These are phyloP conservation scores for Andrographis paniculata DNA, from an alignment of 305 asterid genomes.

Conservation along the genomic window DNA sequence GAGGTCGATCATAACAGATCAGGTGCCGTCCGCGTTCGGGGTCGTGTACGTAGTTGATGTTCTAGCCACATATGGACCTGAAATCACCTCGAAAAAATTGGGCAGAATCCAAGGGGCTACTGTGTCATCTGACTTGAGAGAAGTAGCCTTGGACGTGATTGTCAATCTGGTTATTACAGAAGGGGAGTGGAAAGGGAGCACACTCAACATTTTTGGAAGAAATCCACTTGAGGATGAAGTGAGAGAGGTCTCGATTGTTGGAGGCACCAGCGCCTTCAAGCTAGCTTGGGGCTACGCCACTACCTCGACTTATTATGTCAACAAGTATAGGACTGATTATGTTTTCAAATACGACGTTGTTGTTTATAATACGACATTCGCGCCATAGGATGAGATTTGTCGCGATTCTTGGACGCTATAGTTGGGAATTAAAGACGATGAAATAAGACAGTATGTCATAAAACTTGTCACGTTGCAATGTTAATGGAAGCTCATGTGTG, in stretches of 20 bases:
- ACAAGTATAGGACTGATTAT: no score
- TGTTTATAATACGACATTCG: no score
- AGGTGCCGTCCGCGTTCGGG: background rate
- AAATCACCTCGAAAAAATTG: background rate
- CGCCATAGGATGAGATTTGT: no score
- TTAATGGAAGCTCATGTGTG: no score
- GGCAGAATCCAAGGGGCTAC: background rate
- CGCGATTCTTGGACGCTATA: no score
- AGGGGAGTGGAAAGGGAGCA: background rate
- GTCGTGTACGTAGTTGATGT: background rate
- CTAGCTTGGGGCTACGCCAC: background rate
- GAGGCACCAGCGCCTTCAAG: background rate
- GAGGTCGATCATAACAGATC: background rate
- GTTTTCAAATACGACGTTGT: no score
- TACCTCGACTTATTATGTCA: no score
- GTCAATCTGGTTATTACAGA: background rate
- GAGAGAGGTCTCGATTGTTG: background rate
- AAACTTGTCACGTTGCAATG: no score
- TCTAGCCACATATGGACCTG: background rate
- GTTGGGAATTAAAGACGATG: no score
- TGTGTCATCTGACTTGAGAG: background rate
- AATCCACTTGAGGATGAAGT: background rate
- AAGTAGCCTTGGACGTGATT: background rate
- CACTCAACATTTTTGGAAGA: background rate
- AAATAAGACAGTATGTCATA: no score